phyloP scores from a whole-genome alignment of 2,329 filamentous ascomycete species.

The Fusarium praegraminearum region DNA sequence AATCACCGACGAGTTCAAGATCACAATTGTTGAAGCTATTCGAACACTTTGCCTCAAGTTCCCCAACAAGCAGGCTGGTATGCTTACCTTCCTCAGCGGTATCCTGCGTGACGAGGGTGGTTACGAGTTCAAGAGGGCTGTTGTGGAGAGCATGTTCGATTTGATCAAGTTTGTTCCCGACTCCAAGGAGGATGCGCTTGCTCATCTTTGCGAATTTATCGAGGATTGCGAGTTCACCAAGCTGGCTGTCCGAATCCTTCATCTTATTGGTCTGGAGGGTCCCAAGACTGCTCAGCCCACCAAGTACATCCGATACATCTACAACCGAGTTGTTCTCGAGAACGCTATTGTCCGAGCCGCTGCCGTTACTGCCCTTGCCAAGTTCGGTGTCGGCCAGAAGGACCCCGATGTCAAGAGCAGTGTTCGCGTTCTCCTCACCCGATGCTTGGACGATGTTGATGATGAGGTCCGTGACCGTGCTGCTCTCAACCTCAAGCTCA shows the following conservation, averaged over 20 bases:
- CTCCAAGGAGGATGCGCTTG: slow-evolving; percentile 82
- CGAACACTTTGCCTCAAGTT: slow-evolving; percentile 97
- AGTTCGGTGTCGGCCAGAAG: slow-evolving; percentile 97
- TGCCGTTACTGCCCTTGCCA: slow-evolving; percentile 93
- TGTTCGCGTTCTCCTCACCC: slow-evolving; percentile 89
- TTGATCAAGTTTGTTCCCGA: slow-evolving; percentile 99
- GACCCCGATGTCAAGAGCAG: slow-evolving; percentile 97
- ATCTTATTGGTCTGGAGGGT: slow-evolving; percentile 92
- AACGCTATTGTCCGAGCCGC: slow-evolving; percentile 96
- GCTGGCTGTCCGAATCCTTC: slow-evolving; percentile 92
- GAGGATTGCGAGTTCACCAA: slow-evolving; percentile 99
- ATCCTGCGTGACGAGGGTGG: slow-evolving; percentile 96
- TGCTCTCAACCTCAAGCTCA: slow-evolving; percentile 89
- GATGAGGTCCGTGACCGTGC: slow-evolving; percentile 98
- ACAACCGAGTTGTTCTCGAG: slow-evolving; percentile 97
- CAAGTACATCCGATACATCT: slow-evolving; percentile 99
- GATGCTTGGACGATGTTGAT: slow-evolving; percentile 96
- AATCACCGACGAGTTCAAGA: slow-evolving; percentile 99
- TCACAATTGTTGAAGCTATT: slow-evolving; percentile 99
- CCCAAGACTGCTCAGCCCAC: slow-evolving; percentile 96
- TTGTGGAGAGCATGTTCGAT: slow-evolving; percentile 99
- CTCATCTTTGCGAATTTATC: slow-evolving; percentile 98
- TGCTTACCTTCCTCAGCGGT: slow-evolving; percentile 97
- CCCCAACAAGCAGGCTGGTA: slow-evolving; percentile 96
- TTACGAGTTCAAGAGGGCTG: slow-evolving; percentile 97